Base-by-base conservation (phyloP, 495 filamentous ascomycete species). In the Neurospora sp. region DNA sequence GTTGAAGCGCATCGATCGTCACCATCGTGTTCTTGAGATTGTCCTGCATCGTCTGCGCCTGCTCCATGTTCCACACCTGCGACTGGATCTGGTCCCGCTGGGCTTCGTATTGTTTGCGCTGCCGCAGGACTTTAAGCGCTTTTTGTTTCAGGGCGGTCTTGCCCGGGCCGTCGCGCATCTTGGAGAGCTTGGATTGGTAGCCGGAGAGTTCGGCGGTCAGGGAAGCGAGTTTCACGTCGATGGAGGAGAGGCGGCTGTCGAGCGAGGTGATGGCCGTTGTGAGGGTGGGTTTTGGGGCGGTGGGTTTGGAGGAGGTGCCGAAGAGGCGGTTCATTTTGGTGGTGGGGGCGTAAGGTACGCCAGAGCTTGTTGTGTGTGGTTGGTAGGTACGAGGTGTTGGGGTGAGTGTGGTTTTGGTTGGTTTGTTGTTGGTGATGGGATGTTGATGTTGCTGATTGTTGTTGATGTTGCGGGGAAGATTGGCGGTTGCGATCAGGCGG, bases 61-160 rank as follows among this genome's bases (percentile, higher is more conserved):
- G 96, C 82, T 98, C 94, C 94, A 99, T 98, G 84, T 98, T 99
- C 96, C 96, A 98, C 14, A 91, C 92, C 81, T 98, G 96, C 76
- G 91, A 89, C 82, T 96, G 93, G 71, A 98, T 90, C 83, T 99
- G 94, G 76, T 98, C 95, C 20, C 94, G 91, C 84, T 99, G 95
- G 10, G 86, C 84, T 82, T 99, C 96, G 88, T 98, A 97, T 83
- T 95, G 91, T 79, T 97, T 97, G 40, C 96, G 92, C n/a, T 94
- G 92, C 82, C 97, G 94, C 2, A 98, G 90, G 20, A 98, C 90
- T 77, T 98, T 98, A 72, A 98, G 89, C 1, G 96, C 96, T 78
- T 98, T 98, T 80, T 96, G 90, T 75, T 94, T 94, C 40, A 99
- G 87, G 9, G 96, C 96, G 8, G 87, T 90, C 77, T 99, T 98